A percentile compares a stretch with the other conserved stretches of the same genome.
Evolutionary conservation across 2,329 filamentous ascomycete species (phyloP).

Genomic region (Fusarium tricinctum): DNA sequence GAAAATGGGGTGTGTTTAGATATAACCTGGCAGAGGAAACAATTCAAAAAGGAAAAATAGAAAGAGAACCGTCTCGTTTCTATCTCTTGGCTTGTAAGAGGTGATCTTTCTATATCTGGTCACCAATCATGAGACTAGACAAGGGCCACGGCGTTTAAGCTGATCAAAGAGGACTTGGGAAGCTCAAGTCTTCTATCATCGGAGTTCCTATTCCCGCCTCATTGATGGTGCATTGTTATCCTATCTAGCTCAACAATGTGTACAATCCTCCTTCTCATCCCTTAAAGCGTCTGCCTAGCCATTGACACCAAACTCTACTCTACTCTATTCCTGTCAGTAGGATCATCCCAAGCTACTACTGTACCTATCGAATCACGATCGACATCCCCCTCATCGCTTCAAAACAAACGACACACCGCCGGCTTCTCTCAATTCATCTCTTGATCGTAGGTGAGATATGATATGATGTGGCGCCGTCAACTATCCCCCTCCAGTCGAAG

Average conservation of each 20-base stretch:
- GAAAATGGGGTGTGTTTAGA: slow-evolving; percentile 13
- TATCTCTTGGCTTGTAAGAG: not conserved
- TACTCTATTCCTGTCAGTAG: slow-evolving; percentile 3
- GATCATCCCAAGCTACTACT: not conserved
- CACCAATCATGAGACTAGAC: slow-evolving; percentile 14
- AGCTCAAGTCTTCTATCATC: not conserved
- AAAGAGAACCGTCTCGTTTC: not conserved
- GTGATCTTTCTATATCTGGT: not conserved
- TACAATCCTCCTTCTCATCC: not conserved
- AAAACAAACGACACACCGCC: slow-evolving; percentile 33
- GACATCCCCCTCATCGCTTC: slow-evolving; percentile 24
- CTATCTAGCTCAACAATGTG: slow-evolving; percentile 27
- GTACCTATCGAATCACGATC: slow-evolving; percentile 30
- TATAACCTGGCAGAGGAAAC: slow-evolving; percentile 1
- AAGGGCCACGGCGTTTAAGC: not conserved
- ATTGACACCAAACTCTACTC: slow-evolving; percentile 17
- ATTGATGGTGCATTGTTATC: no score
- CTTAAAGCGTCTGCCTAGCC: slow-evolving; percentile 13
- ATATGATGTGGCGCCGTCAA: slow-evolving; percentile 44
- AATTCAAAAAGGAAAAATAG: slow-evolving; percentile 5
- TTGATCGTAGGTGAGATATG: slow-evolving; percentile 30
- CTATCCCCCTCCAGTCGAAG: not conserved
- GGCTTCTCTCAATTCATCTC: not conserved
- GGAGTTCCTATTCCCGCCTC: not conserved
- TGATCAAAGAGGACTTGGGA: no score